A percentile compares a stretch with the other conserved stretches of the same genome.
phyloP scores from a whole-genome alignment of 306 rosid genomes.

The Lathyrus tuberosus region DNA sequence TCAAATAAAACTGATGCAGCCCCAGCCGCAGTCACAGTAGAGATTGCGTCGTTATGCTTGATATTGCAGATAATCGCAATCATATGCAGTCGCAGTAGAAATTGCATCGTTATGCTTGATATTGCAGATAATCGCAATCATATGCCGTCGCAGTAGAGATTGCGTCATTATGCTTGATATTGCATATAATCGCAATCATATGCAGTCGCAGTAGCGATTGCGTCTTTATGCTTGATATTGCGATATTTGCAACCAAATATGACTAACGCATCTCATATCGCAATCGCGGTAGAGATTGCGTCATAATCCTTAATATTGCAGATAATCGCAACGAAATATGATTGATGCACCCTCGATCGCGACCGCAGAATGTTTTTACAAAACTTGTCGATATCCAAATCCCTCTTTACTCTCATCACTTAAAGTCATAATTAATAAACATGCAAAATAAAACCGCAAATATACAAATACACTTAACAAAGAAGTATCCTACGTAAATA shows the following conservation, averaged over 20 bases:
- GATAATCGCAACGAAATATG: background rate
- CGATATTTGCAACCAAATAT: background rate
- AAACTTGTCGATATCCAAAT: background rate
- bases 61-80: background rate
- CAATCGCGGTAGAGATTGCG: background rate
- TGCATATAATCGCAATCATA: background rate
- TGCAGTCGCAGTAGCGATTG: too few relatives aligned
- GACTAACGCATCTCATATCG: background rate
- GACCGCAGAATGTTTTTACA: background rate
- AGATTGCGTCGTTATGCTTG: background rate
- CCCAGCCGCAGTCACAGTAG: background rate
- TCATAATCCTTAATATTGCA: background rate
- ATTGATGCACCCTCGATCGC: background rate
- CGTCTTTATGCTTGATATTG: too few relatives aligned
- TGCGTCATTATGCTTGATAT: background rate
- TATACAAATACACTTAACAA: background rate
- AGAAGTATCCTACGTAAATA: conserved; percentile 1
- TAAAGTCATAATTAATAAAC: conserved; percentile 3
- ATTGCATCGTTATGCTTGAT: background rate
- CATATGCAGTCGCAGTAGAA: background rate
- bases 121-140: background rate
- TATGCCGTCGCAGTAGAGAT: background rate
- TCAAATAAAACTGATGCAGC: background rate
- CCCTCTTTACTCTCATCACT: conserved; percentile 11
- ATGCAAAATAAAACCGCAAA: conserved; percentile 12